Conservation (phyloP, 2,329 filamentous ascomycete species). For the Alternaria ethzedia region DNA sequence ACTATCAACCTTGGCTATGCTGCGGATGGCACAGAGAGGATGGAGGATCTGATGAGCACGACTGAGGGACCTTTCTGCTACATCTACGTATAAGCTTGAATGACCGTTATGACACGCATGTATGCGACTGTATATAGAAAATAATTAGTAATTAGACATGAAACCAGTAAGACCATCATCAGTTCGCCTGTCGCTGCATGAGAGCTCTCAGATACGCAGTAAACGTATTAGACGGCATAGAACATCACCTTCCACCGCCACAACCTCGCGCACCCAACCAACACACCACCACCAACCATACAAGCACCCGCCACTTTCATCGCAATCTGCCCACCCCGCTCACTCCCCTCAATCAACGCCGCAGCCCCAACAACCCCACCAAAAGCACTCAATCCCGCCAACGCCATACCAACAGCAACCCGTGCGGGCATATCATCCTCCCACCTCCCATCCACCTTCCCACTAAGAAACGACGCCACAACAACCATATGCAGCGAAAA, state of each 20-base stretch:
- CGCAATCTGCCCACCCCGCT: conserved; percentile 2
- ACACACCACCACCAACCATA: background rate
- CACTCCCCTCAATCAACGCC: conserved; percentile 8
- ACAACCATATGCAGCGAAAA: background rate
- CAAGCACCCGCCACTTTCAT: conserved; percentile 4
- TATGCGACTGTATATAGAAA: background rate
- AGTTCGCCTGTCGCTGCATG: too few species aligned
- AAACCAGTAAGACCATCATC: background rate
- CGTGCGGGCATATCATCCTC: conserved; percentile 1
- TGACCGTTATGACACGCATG: background rate
- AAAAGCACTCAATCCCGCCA: conserved; percentile 9
- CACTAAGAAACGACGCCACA: background rate
- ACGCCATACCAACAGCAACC: conserved; percentile 4
- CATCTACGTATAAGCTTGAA: conserved; percentile 32
- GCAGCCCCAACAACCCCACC: conserved; percentile 11
- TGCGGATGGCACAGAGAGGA: conserved; percentile 23
- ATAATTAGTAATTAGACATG: background rate
- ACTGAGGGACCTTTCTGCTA: conserved; percentile 45
- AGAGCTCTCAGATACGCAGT: too few species aligned
- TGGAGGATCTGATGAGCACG: conserved; percentile 40
- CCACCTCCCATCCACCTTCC: conserved; percentile 1
- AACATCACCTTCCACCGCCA: background rate
- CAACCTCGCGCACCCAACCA: background rate
- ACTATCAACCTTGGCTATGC: conserved; percentile 50
- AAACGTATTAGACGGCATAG: too few species aligned